Conservation (phyloP, 495 filamentous ascomycete species). For the Daldinia bambusicola region DNA sequence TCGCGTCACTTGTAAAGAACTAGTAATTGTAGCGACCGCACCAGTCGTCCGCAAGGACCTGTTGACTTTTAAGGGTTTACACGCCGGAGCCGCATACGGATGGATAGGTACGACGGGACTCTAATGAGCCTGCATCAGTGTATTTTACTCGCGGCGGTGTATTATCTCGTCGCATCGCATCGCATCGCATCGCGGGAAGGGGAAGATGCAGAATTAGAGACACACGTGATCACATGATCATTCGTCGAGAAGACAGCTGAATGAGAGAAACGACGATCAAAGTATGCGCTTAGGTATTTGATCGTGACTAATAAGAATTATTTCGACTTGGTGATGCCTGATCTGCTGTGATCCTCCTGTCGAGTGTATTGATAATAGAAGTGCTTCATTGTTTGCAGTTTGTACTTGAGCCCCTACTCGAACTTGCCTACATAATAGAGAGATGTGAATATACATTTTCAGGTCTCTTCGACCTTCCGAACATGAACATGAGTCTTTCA, state of each 20-base stretch:
- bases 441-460: no score
- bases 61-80: constrained; percentile 3
- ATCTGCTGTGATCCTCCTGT: neutral
- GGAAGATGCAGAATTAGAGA: constrained; percentile 18
- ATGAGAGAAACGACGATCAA: constrained; percentile 20
- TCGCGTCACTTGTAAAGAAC: neutral
- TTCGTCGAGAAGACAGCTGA: constrained; percentile 33
- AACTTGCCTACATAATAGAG: neutral
- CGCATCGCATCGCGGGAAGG: constrained; percentile 5
- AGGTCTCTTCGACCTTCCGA: no score
- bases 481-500: no score
- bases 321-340: neutral
- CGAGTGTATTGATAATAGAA: neutral
- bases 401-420: neutral
- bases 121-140: constrained; percentile 2
- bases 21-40: neutral
- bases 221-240: constrained; percentile 33
- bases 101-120: constrained; percentile 22
- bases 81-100: constrained; percentile 2
- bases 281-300: neutral
- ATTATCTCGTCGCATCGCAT: no score
- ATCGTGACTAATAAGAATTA: neutral
- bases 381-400: neutral
- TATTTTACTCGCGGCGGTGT: constrained; percentile 11
- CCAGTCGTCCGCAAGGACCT: constrained; percentile 9